Evolutionary conservation across 163 green algal species (phyloP).

Genomic region (Smithsoniella earleae): DNA sequence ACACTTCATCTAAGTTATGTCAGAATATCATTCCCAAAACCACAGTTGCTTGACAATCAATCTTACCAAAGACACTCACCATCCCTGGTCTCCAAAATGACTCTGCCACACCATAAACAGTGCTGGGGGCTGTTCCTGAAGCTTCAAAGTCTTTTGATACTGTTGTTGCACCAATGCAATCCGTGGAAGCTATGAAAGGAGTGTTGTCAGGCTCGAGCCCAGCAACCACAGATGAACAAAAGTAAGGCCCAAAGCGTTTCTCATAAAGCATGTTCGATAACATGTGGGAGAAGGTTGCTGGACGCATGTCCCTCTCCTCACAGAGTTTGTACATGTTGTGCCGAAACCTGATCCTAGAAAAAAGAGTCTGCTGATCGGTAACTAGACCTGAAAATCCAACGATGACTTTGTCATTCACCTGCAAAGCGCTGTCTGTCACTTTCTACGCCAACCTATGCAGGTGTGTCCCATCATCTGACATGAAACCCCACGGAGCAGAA

Average conservation of each 20-base stretch:
- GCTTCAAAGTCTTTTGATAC: conserved; percentile 81
- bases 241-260: conserved; percentile 95
- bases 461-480: too few species aligned
- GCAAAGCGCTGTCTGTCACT: conserved; percentile 36
- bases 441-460: too few species aligned
- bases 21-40: background rate
- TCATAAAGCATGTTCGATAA: conserved; percentile 91
- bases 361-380: conserved; percentile 85
- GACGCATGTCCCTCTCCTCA: conserved; percentile 93
- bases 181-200: conserved; percentile 90
- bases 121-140: conserved; percentile 77
- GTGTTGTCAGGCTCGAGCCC: conserved; percentile 73
- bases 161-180: conserved; percentile 84
- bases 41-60: background rate
- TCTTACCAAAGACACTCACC: conserved; percentile 35
- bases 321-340: conserved; percentile 97
- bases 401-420: conserved; percentile 92
- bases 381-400: conserved; percentile 82
- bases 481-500: too few species aligned
- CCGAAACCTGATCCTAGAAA: conserved; percentile 74
- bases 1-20: background rate
- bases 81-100: conserved; percentile 83
- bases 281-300: conserved; percentile 81
- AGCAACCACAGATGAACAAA: conserved; percentile 87
- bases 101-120: conserved; percentile 93